Conservation (phyloP, 2,329 filamentous ascomycete species). For the Akanthomyces muscarius region DNA sequence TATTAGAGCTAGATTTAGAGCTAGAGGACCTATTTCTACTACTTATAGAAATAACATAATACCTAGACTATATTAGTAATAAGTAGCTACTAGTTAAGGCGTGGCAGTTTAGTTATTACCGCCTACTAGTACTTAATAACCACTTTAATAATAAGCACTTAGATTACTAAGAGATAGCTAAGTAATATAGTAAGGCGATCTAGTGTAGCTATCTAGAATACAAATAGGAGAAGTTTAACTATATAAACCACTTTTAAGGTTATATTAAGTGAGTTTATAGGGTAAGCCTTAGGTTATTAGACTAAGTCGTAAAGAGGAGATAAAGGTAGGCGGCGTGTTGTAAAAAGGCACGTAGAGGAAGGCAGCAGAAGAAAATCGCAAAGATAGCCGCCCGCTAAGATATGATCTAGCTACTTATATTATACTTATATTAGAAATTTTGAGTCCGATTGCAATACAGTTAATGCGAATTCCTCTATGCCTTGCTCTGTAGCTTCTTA, state of each 20-base stretch:
- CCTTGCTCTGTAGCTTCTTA: too few species aligned
- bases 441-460: too few species aligned
- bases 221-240: background rate
- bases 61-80: conserved; percentile 22
- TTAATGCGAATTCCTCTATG: too few species aligned
- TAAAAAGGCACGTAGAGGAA: background rate
- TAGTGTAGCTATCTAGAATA: background rate
- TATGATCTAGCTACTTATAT: background rate
- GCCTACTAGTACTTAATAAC: background rate
- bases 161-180: background rate
- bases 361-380: background rate
- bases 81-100: conserved; percentile 18
- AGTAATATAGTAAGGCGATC: background rate
- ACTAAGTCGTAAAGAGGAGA: background rate
- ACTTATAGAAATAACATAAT: conserved; percentile 22
- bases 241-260: background rate
- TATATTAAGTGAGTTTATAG: background rate
- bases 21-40: conserved; percentile 20
- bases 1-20: background rate
- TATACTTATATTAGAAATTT: too few species aligned
- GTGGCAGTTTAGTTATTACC: background rate
- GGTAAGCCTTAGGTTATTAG: background rate
- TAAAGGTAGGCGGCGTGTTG: background rate
- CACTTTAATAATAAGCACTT: background rate
- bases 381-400: background rate